Evolutionary conservation across 805 yeast species (phyloP).

Genomic region (Metschnikowia picachoensis): DNA sequence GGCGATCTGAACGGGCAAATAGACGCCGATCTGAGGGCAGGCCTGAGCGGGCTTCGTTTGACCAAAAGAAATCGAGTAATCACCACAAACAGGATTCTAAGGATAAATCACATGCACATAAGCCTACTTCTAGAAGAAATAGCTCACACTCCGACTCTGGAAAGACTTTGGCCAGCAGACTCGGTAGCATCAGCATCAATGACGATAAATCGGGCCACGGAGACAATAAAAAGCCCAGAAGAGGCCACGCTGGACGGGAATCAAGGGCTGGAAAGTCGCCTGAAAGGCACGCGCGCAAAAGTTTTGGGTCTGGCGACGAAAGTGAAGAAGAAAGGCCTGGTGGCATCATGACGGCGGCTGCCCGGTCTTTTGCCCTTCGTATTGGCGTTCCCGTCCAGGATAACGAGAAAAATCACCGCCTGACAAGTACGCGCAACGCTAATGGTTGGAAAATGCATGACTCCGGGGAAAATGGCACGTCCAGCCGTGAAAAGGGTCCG

Average conservation of each 20-base stretch:
- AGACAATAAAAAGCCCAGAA: constrained; percentile 1
- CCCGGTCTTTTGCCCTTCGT: constrained; percentile 30
- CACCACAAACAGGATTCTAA: neutral
- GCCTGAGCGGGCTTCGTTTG: neutral
- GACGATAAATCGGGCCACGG: neutral
- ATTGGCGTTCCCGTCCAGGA: constrained; percentile 15
- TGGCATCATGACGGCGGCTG: constrained; percentile 27
- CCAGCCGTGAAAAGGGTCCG: neutral
- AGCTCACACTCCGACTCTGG: neutral
- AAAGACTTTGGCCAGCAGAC: neutral
- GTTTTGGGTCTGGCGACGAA: neutral
- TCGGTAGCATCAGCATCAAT: neutral
- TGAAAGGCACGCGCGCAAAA: neutral
- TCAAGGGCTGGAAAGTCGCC: neutral
- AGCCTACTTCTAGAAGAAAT: neutral
- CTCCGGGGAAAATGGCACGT: neutral
- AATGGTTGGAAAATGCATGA: no score
- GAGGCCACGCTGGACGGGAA: constrained; percentile 6
- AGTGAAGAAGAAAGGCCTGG: constrained; percentile 2
- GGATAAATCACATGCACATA: neutral
- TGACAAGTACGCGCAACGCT: neutral
- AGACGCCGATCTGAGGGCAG: constrained; percentile 1
- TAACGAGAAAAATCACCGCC: neutral
- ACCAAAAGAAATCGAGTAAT: neutral
- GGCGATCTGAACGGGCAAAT: neutral